Base-by-base conservation (phyloP, 805 yeast genomes). In the Ogataea trehalophila region DNA sequence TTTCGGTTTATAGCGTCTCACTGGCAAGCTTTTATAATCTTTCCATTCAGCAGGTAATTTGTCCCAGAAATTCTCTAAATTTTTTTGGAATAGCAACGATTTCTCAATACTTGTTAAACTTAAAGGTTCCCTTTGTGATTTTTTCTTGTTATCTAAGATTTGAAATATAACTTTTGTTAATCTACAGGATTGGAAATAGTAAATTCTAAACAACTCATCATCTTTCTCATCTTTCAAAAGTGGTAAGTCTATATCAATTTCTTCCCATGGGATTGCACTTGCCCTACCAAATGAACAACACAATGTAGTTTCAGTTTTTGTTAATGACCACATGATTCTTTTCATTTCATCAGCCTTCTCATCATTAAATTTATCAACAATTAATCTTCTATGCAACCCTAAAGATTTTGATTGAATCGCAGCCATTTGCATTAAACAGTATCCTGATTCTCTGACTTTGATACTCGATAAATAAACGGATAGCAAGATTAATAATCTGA, bases 221-320 rank as follows among this genome's bases (percentile, higher is more conserved):
- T 53, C 54, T 9, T 26, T 11, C 11, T 59, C 58, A 41, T 66
- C 66, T 5, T 51, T 45, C 41, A 62, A 52, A 9, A 44, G 42
- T 1, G 78, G 77, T 37, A 69, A 63, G 16, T 65, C 72, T 39
- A 73, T 61, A 51, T 71, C 75, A 39, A 73, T 70, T 36, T 74
- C 78, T 44, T 70, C 71, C 59, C 72, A 70, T 16, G 67, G 69
- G 42, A 74, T 63, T n/a, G 70, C 69, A 46, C 74, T 65, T 5
- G 75, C 72, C 37, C 79, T 59, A 15, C 79, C 80, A 58, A 75
- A 70, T 7, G 73, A 70, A 36, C 74, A 64, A 50, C 76, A 69
- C 20, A 73, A 47, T 0, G 69, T 59, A 35, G 70, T 60, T 52
- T 74, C 79, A 31, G 60, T 58, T 44, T 72, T 73, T 37, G 72